Evolutionary conservation across 768 basidiomycete genomes (phyloP), one percentile per base, ranked within the genome.

Genomic region (Mycena venus): DNA sequence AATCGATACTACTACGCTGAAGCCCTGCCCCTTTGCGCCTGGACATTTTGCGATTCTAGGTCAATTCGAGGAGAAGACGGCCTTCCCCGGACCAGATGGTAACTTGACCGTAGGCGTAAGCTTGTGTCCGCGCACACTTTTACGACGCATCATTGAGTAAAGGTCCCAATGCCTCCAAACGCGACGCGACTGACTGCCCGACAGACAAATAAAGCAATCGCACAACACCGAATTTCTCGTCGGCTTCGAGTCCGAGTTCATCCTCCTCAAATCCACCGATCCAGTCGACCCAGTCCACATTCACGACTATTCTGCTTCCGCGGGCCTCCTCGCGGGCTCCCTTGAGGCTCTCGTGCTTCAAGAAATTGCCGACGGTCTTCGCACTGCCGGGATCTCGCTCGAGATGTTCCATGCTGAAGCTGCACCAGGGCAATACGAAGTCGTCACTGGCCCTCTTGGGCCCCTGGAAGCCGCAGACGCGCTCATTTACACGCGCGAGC

Each of bases 41-140:
- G 89, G 90, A 0, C 91, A 94, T 77, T 90, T 88, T 7, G 89
- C 84, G 65, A 83, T 95, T 29, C 85, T 93, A 83, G 95, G 94
- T 9, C 91, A 88, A 85, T 93, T 94, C 79, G 85, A 94, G 77
- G 89, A 92, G 77, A 92, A 91, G 74, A 75, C 77, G 0, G 86
- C 90, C 1, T 73, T 85, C 42, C 79, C 78, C 4, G 83, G 82
- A 15, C 72, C 80, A 2, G 80, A 75, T 7, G 84, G 84, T 1
- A 73, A 68, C 29, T 79, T 77, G 0, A 82, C 87, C 1, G 72
- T 90, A 21, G 80, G 86, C 17, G 87, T 89, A 0, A 84, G 88
- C n/a, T 68, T 89, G 9, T 95, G 94, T 70, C 92, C 94, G 1
- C 88, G 94, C 38, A 86, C 88, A 0, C 82, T 89, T 31, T 80